Percentiles rank a stretch among this genome's conserved stretches.
These are phyloP conservation scores for Erysimum cheiranthoides DNA, from an alignment of 345 rosid genomes.

Conservation along the genomic window DNA sequence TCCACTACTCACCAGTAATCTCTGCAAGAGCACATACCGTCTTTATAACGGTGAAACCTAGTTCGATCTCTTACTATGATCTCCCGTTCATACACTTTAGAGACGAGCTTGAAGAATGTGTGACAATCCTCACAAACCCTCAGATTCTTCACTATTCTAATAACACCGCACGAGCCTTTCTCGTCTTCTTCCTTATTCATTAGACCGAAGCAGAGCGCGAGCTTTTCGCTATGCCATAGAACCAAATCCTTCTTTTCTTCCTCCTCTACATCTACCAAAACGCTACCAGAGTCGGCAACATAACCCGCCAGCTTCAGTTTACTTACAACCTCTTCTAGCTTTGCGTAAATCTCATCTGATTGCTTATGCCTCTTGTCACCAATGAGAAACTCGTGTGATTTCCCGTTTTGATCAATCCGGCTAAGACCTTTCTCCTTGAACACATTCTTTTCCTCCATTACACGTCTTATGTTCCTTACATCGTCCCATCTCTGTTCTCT, in stretches of 20 bases:
- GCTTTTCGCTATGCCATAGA: constrained; percentile 40
- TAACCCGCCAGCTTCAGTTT: constrained; percentile 31
- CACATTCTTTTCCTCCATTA: constrained; percentile 56
- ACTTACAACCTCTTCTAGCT: constrained; percentile 49
- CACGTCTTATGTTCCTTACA: constrained; percentile 59
- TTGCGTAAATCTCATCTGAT: constrained; percentile 48
- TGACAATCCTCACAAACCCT: constrained; percentile 55
- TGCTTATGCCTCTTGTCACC: constrained; percentile 59
- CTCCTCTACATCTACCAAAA: constrained; percentile 53
- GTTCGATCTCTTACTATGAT: constrained; percentile 38
- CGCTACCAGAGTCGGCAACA: constrained; percentile 37
- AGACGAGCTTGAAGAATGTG: constrained; percentile 31
- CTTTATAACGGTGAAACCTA: constrained; percentile 36
- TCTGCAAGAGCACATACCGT: constrained; percentile 37
- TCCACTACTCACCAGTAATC: constrained; percentile 32
- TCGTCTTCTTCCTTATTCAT: constrained; percentile 22
- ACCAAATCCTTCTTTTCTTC: constrained; percentile 52
- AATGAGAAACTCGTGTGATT: constrained; percentile 61
- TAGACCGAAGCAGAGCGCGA: constrained; percentile 31
- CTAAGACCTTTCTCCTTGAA: constrained; percentile 68
- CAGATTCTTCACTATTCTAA: constrained; percentile 50
- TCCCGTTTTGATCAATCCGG: constrained; percentile 58
- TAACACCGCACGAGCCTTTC: constrained; percentile 16
- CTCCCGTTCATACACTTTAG: constrained; percentile 24
- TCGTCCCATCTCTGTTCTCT: constrained; percentile 68